phyloP scores from a whole-genome alignment of 805 yeast genomes.

The Komagataella populi region DNA sequence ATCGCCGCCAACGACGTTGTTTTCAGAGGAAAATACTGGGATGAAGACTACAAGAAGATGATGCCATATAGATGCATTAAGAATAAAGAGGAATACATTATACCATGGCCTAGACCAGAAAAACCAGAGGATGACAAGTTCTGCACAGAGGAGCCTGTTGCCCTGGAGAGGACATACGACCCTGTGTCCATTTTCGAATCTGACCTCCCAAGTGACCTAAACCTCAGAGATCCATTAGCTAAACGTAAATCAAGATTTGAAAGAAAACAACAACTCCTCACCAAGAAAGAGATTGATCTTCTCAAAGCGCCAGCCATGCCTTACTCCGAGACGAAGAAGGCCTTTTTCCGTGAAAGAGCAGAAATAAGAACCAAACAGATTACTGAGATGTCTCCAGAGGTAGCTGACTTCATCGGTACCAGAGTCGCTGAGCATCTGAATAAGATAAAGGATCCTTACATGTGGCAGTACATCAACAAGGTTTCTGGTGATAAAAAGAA shows the following conservation, averaged over 20 bases:
- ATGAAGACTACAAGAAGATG: constrained; percentile 55
- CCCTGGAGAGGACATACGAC: constrained; percentile 61
- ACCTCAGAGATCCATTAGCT: constrained; percentile 58
- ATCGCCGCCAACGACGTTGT: constrained; percentile 70
- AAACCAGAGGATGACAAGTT: constrained; percentile 38
- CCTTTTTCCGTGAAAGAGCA: constrained; percentile 41
- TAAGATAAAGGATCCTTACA: constrained; percentile 15
- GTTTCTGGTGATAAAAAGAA: constrained; percentile 7
- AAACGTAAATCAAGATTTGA: constrained; percentile 28
- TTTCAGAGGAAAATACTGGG: constrained; percentile 59
- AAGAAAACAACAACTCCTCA: constrained; percentile 39
- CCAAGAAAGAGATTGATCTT: constrained; percentile 47
- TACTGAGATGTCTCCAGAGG: constrained; percentile 23
- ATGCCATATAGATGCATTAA: constrained; percentile 69
- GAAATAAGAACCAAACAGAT: constrained; percentile 28
- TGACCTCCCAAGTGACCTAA: constrained; percentile 56
- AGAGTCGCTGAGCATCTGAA: constrained; percentile 22
- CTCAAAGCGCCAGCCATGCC: constrained; percentile 73
- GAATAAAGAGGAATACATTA: constrained; percentile 51
- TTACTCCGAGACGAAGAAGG: constrained; percentile 44
- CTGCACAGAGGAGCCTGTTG: constrained; percentile 43
- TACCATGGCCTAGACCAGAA: constrained; percentile 86
- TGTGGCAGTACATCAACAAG: constrained; percentile 13
- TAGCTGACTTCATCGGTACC: constrained; percentile 30
- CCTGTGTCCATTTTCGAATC: constrained; percentile 52